A percentile compares a stretch with the other conserved stretches of the same genome.
Evolutionary conservation across 192 early-diverging fungal genomes (phyloP).

Genomic region (Umbelopsis ramanniana): DNA sequence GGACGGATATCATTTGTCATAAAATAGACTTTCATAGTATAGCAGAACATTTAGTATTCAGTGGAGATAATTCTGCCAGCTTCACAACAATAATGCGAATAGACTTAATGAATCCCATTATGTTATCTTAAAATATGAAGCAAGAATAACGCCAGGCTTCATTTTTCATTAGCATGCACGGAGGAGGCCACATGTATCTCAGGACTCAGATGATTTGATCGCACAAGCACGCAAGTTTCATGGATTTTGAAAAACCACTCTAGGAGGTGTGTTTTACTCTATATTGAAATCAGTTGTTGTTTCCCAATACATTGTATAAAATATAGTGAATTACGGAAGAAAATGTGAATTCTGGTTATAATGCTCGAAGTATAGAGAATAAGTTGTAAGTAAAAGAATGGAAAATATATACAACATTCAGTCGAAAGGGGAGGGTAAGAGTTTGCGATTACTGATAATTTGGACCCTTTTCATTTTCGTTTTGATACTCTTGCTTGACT

Average conservation of each 20-base stretch:
- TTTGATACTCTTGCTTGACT: conserved; percentile 29
- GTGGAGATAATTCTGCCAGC: too few relatives aligned
- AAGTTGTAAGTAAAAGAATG: background rate
- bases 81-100: too few relatives aligned
- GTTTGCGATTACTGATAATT: conserved; percentile 31
- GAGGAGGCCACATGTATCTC: too few relatives aligned
- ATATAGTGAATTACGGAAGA: background rate
- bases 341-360: conserved; percentile 5
- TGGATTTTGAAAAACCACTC: background rate
- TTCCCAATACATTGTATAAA: background rate
- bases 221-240: too few relatives aligned
- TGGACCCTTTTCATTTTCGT: conserved; percentile 29
- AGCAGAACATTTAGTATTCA: too few relatives aligned
- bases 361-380: background rate
- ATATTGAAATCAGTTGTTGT: background rate
- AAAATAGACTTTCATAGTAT: too few relatives aligned
- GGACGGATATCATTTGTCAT: too few relatives aligned
- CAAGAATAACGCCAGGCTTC: too few relatives aligned
- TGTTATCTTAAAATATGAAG: too few relatives aligned
- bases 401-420: conserved; percentile 11
- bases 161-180: too few relatives aligned
- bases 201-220: too few relatives aligned
- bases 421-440: background rate
- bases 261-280: background rate
- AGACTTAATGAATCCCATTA: too few relatives aligned